A percentile compares a stretch with the other conserved stretches of the same genome.
These are phyloP conservation scores for Myxozyma neotropica DNA, from an alignment of 805 yeast species.

Conservation along the genomic window DNA sequence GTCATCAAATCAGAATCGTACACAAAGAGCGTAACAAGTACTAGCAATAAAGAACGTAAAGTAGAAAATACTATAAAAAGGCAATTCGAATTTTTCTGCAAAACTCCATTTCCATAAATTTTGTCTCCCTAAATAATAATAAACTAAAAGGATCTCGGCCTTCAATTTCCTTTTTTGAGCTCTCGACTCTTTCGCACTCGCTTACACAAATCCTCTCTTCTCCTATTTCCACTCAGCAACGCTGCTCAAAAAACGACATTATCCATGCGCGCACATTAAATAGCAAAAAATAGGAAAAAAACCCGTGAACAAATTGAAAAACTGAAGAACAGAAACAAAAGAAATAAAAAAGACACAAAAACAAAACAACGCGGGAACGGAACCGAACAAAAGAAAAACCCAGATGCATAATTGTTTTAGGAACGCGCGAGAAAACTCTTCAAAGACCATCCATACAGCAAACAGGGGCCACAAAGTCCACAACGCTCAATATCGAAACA, in stretches of 20 bases:
- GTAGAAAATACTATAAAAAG: background rate
- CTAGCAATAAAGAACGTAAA: no score
- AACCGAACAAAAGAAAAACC: background rate
- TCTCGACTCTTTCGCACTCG: conserved; percentile 8
- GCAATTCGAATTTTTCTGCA: background rate
- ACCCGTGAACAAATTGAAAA: background rate
- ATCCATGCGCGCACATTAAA: background rate
- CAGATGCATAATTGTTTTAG: background rate
- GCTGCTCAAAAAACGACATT: background rate
- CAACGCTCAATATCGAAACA: conserved; percentile 2
- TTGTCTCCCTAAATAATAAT: conserved; percentile 1
- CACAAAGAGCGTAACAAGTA: no score
- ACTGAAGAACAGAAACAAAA: background rate
- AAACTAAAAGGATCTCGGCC: background rate
- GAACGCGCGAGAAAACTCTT: background rate
- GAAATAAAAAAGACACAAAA: conserved; percentile 3
- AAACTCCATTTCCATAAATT: conserved; percentile 4
- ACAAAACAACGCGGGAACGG: background rate
- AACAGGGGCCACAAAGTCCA: background rate
- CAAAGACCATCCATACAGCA: background rate
- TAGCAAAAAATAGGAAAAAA: conserved; percentile 11
- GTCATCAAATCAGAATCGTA: no score
- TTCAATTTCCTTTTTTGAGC: background rate
- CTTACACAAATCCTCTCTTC: conserved; percentile 3
- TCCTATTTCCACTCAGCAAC: background rate